Percentiles rank a stretch among this genome's conserved stretches.
Evolutionary conservation across 768 basidiomycete genomes (phyloP).

Genomic region (Infundibulicybe gibba): DNA sequence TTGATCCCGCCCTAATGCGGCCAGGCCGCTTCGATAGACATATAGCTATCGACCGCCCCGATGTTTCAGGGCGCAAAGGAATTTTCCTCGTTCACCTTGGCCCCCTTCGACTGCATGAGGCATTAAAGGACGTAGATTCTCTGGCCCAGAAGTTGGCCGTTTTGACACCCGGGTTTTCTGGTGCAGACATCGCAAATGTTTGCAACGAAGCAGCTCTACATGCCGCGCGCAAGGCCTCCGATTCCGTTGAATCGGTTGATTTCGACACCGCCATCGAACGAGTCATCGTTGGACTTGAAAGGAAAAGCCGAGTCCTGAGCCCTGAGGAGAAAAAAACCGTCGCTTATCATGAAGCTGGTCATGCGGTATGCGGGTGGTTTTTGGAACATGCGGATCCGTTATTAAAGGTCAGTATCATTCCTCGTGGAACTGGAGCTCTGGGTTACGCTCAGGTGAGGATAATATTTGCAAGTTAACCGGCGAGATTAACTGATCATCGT

Average conservation of each 20-base stretch:
- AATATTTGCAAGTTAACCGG: constrained; percentile 2
- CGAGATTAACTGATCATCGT: constrained; percentile 2
- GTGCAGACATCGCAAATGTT: constrained; percentile 98
- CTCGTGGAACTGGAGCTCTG: constrained; percentile 90
- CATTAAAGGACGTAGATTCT: constrained; percentile 43
- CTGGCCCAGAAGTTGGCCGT: constrained; percentile 94
- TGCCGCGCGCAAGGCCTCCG: constrained; percentile 82
- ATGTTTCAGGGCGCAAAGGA: constrained; percentile 89
- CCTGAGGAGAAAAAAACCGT: constrained; percentile 98
- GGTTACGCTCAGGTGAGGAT: constrained; percentile 87
- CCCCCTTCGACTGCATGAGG: constrained; percentile 68
- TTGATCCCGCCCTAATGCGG: constrained; percentile 93
- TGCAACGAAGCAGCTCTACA: constrained; percentile 97
- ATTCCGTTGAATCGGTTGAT: constrained; percentile 76
- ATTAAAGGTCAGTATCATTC: constrained; percentile 97
- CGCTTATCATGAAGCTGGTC: constrained; percentile 98
- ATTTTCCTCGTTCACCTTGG: constrained; percentile 92
- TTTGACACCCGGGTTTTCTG: constrained; percentile 96
- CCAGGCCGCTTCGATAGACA: constrained; percentile 98
- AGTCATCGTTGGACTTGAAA: constrained; percentile 94
- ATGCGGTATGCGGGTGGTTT: constrained; percentile 98
- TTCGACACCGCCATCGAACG: constrained; percentile 98
- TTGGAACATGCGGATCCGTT: constrained; percentile 95
- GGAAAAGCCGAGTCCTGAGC: constrained; percentile 91
- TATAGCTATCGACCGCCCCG: constrained; percentile 92